A percentile compares a stretch with the other conserved stretches of the same genome.
Evolutionary conservation across 1,284 basidiomycete genomes (phyloP).

Genomic region (Fomitopsis palustris): DNA sequence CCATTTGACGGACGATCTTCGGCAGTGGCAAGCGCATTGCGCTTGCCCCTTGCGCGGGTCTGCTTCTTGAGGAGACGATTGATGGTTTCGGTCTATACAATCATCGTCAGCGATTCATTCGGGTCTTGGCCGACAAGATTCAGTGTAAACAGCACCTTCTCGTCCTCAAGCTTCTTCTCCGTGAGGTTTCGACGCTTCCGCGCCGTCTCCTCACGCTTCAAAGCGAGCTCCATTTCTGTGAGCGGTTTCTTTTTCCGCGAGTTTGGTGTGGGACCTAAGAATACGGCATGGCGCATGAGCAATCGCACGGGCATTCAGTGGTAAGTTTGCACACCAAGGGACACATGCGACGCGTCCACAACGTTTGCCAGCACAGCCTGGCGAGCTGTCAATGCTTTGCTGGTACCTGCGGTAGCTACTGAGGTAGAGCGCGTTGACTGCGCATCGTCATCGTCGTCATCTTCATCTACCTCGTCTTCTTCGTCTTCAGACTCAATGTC

Average conservation of each 20-base stretch:
- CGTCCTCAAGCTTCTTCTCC: slow-evolving; percentile 90
- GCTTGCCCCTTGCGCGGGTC: slow-evolving; percentile 64
- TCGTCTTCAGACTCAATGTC: slow-evolving; percentile 58
- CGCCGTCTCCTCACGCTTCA: slow-evolving; percentile 83
- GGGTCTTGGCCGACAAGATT: not conserved
- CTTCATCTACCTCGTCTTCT: slow-evolving; percentile 33
- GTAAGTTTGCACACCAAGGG: slow-evolving; percentile 39
- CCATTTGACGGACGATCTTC: slow-evolving; percentile 39
- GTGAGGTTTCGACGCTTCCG: slow-evolving; percentile 81
- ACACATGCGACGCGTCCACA: slow-evolving; percentile 62
- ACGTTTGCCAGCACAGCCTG: slow-evolving; percentile 71
- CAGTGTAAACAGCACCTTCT: slow-evolving; percentile 62
- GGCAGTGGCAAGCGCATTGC: slow-evolving; percentile 46
- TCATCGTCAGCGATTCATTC: slow-evolving; percentile 1
- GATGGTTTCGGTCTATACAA: slow-evolving; percentile 74
- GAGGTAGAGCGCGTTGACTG: slow-evolving; percentile 28
- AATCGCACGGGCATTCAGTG: not conserved
- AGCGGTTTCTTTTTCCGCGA: slow-evolving; percentile 70
- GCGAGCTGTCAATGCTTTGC: slow-evolving; percentile 59
- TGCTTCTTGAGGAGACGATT: slow-evolving; percentile 89
- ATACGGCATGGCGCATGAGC: not conserved
- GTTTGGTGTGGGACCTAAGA: slow-evolving; percentile 40
- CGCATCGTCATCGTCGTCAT: slow-evolving; percentile 38
- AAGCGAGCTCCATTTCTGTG: slow-evolving; percentile 79
- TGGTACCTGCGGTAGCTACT: slow-evolving; percentile 29